Conservation (phyloP, 257 asterid species). For the Misopates orontium region DNA sequence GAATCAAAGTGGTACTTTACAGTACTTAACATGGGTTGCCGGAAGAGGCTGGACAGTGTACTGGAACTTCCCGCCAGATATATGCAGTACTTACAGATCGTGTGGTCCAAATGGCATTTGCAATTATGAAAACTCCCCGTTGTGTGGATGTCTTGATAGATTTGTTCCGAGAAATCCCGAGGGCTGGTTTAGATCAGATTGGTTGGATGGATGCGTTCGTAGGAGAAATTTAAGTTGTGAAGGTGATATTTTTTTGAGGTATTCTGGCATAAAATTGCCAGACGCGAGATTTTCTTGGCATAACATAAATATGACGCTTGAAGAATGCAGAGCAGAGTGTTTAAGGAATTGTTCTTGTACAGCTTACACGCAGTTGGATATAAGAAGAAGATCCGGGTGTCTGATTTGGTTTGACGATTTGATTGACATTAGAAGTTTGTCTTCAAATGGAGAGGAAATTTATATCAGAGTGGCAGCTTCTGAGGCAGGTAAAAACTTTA, state of each 20-base stretch:
- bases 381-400: conserved; percentile 24
- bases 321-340: conserved; percentile 25
- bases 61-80: conserved; percentile 26
- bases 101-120: conserved; percentile 52
- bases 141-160: conserved; percentile 38
- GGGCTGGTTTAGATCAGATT: conserved; percentile 20
- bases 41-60: conserved; percentile 30
- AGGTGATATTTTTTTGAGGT: conserved; percentile 20
- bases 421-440: conserved; percentile 25
- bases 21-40: conserved; percentile 31
- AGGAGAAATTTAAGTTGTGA: conserved; percentile 29
- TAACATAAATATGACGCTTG: conserved; percentile 20
- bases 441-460: conserved; percentile 15
- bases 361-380: conserved; percentile 16
- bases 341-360: conserved; percentile 26
- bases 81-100: conserved; percentile 34
- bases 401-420: conserved; percentile 31
- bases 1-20: conserved; percentile 17
- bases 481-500: conserved; percentile 16
- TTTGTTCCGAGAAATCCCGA: conserved; percentile 32
- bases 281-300: conserved; percentile 20
- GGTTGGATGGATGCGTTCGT: conserved; percentile 34
- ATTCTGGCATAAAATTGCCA: conserved; percentile 21
- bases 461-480: conserved; percentile 30
- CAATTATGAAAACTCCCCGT: conserved; percentile 18